A percentile compares a stretch with the other conserved stretches of the same genome.
Evolutionary conservation across 2,329 filamentous ascomycete species (phyloP).

Genomic region (Aspergillus cejpii): DNA sequence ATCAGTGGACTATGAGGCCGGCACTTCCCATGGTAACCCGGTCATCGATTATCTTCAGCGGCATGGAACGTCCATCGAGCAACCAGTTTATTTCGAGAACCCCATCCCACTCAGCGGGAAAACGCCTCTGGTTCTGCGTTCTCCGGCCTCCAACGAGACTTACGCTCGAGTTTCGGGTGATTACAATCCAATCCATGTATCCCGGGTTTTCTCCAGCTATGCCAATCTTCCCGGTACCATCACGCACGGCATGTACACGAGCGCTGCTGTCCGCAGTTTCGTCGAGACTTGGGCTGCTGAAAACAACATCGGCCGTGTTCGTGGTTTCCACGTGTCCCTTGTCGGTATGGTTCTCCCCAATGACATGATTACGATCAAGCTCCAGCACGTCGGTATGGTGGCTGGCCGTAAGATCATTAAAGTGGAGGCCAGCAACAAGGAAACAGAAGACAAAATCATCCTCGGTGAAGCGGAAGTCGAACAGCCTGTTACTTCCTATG

Average conservation of each 20-base stretch:
- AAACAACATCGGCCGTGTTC: constrained; percentile 94
- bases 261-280: constrained; percentile 87
- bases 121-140: constrained; percentile 78
- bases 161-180: constrained; percentile 97
- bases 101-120: constrained; percentile 91
- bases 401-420: constrained; percentile 98
- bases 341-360: constrained; percentile 99
- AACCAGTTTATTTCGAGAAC: constrained; percentile 96
- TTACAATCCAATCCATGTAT: constrained; percentile 98
- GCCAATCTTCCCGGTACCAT: constrained; percentile 95
- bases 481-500: constrained; percentile 91
- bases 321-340: constrained; percentile 92
- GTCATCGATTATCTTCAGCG: constrained; percentile 94
- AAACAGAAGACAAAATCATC: constrained; percentile 93
- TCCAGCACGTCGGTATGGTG: constrained; percentile 97
- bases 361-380: constrained; percentile 87
- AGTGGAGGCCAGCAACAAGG: constrained; percentile 90
- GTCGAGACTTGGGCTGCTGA: constrained; percentile 99
- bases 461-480: constrained; percentile 95
- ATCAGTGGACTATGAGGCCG: constrained; percentile 92
- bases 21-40: constrained; percentile 86
- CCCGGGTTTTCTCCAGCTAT: constrained; percentile 90
- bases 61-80: constrained; percentile 85
- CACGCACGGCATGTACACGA: constrained; percentile 99
- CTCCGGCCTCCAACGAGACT: constrained; percentile 92